A percentile compares a stretch with the other conserved stretches of the same genome.
These are phyloP conservation scores for Russula compacta DNA, from an alignment of 768 basidiomycete genomes.

Conservation along the genomic window DNA sequence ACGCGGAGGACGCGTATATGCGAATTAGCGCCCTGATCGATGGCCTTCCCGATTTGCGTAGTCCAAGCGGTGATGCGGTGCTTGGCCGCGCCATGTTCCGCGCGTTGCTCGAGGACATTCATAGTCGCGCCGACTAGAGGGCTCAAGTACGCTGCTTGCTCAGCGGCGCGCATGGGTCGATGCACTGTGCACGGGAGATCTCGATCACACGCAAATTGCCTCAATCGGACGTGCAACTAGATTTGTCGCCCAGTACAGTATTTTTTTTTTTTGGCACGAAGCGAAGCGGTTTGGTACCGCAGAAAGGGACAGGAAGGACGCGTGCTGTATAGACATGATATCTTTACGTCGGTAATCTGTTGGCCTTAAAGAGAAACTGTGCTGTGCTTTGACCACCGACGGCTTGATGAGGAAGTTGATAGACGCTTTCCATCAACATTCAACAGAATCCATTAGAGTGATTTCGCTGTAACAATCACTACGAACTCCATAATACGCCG, in stretches of 20 bases:
- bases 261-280: not conserved
- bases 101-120: conserved; percentile 82
- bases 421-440: too few species aligned
- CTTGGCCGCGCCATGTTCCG: conserved; percentile 64
- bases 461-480: too few species aligned
- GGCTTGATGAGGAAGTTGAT: too few species aligned
- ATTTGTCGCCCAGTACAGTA: not conserved
- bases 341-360: too few species aligned
- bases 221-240: too few species aligned
- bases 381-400: too few species aligned
- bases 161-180: not conserved
- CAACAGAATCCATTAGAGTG: too few species aligned
- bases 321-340: too few species aligned
- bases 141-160: not conserved
- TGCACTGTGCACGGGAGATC: not conserved
- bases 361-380: too few species aligned
- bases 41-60: conserved; percentile 51
- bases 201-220: not conserved
- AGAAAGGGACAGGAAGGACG: too few species aligned
- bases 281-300: too few species aligned
- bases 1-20: conserved; percentile 68
- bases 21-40: conserved; percentile 62
- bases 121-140: conserved; percentile 40
- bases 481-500: too few species aligned
- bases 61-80: conserved; percentile 28